A percentile compares a stretch with the other conserved stretches of the same genome.
These are phyloP conservation scores for Laburnicola sp. DNA, from an alignment of 2,329 filamentous ascomycete genomes.

Conservation along the genomic window DNA sequence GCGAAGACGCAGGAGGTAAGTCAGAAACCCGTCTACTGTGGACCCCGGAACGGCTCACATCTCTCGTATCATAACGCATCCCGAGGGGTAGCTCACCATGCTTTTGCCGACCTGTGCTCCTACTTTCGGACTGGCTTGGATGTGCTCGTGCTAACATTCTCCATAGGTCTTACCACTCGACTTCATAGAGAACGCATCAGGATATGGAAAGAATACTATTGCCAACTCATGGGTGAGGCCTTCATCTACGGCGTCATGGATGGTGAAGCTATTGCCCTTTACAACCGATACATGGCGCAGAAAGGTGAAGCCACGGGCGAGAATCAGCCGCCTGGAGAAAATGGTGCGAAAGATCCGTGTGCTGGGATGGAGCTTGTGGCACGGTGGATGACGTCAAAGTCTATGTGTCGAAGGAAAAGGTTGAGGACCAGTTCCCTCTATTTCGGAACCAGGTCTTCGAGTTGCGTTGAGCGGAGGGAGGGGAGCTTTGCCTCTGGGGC, in stretches of 20 bases:
- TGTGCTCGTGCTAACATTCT: background rate
- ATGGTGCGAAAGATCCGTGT: background rate
- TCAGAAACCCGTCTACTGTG: background rate
- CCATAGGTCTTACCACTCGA: background rate
- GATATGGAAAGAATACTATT: background rate
- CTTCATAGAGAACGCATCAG: background rate
- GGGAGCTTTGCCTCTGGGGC: no score
- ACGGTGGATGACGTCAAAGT: background rate
- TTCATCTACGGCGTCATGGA: constrained; percentile 5
- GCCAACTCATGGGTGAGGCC: background rate
- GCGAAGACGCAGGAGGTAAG: background rate
- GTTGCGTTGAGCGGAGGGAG: background rate
- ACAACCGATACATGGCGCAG: constrained; percentile 1
- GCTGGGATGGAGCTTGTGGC: background rate
- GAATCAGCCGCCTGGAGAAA: background rate
- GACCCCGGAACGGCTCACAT: background rate
- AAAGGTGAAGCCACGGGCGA: background rate
- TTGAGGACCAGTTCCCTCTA: constrained; percentile 1
- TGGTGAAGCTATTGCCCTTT: constrained; percentile 1
- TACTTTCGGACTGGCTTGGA: background rate
- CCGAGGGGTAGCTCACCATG: no score
- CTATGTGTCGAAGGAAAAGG: background rate
- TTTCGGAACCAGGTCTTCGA: constrained; percentile 3
- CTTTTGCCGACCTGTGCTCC: no score
- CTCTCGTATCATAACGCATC: background rate